A percentile compares a stretch with the other conserved stretches of the same genome.
These are phyloP conservation scores for Colletotrichum endophyticum DNA, from an alignment of 2,329 filamentous ascomycete genomes.

Conservation along the genomic window DNA sequence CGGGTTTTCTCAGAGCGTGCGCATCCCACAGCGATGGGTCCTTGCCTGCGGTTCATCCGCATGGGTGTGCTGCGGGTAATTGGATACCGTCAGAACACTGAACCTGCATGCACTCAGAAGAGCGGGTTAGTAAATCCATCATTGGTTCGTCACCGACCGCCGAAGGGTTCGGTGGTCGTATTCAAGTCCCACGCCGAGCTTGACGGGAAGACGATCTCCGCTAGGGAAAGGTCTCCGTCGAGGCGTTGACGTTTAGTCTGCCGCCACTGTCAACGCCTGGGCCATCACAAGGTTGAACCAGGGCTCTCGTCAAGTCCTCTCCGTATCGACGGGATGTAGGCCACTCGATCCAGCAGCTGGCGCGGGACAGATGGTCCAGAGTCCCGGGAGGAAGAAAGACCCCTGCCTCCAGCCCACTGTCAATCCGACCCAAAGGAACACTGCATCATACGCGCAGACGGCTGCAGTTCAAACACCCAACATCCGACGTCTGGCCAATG, in stretches of 20 bases:
- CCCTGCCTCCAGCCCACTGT: background rate
- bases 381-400: background rate
- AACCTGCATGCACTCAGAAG: background rate
- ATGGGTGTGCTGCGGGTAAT: background rate
- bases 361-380: background rate
- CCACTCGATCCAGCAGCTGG: background rate
- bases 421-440: background rate
- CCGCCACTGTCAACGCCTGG: background rate
- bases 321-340: background rate
- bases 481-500: background rate
- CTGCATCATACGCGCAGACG: background rate
- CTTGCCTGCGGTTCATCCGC: background rate
- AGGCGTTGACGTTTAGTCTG: background rate
- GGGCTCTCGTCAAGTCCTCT: background rate
- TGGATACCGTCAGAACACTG: background rate
- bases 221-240: background rate
- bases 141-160: background rate
- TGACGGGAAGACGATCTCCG: background rate
- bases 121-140: background rate
- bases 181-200: background rate
- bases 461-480: constrained; percentile 1
- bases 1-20: background rate
- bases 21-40: background rate
- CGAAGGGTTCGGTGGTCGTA: background rate
- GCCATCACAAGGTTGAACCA: background rate